These are phyloP conservation scores for Candolleomyces aberdarensis DNA, from an alignment of 768 basidiomycete species.

Conservation along the genomic window DNA sequence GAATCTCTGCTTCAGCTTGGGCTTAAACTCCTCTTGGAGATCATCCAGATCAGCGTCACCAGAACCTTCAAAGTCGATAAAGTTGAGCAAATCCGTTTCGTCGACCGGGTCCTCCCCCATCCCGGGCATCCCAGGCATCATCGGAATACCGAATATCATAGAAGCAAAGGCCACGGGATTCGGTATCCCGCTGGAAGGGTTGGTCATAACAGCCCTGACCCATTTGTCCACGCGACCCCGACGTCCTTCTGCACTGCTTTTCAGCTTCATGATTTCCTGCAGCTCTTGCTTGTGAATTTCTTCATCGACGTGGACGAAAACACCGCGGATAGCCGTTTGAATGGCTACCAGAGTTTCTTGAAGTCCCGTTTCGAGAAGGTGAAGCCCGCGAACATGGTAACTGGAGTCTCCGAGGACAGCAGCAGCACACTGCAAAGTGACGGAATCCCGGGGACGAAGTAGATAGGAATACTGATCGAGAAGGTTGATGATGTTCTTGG, in stretches of 20 bases:
- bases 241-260: conserved; percentile 33
- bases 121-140: conserved; percentile 29
- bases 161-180: conserved; percentile 62
- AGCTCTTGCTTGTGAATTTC: conserved; percentile 39
- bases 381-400: conserved; percentile 30
- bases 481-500: conserved; percentile 34
- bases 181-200: conserved; percentile 25
- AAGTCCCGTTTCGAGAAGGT: conserved; percentile 53
- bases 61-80: conserved; percentile 46
- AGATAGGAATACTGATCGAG: conserved; percentile 49
- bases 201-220: conserved; percentile 47
- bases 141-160: conserved; percentile 52
- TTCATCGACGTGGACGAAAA: conserved; percentile 48
- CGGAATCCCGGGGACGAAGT: conserved; percentile 57
- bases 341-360: conserved; percentile 42
- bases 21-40: conserved; percentile 57
- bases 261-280: conserved; percentile 42
- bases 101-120: conserved; percentile 32
- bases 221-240: conserved; percentile 47
- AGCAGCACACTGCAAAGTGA: conserved; percentile 43
- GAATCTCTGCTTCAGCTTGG: conserved; percentile 53
- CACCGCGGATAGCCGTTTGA: conserved; percentile 36
- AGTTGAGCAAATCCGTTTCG: conserved; percentile 48
- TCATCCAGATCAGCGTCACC: conserved; percentile 57
- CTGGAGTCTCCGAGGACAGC: conserved; percentile 28